Evolutionary conservation across 1,284 basidiomycete genomes (phyloP).

Genomic region (Marasmius oreades): DNA sequence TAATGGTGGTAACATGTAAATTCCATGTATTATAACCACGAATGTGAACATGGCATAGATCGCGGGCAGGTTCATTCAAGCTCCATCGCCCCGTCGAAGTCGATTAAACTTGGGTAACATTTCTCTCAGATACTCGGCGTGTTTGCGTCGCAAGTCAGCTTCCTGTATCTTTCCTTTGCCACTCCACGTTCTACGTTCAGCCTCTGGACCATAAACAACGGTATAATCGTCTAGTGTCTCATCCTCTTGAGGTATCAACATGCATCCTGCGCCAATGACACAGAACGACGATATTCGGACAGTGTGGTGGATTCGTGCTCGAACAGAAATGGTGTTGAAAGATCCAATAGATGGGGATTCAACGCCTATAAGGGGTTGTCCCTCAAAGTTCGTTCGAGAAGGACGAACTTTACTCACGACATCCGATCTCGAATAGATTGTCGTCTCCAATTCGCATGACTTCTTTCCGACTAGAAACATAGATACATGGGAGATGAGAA

Average conservation of each 20-base stretch:
- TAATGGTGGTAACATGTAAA: too few species aligned
- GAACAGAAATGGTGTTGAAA: conserved; percentile 82
- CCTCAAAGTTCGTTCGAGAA: neutral
- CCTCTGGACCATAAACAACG: conserved; percentile 76
- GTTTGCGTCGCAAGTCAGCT: conserved; percentile 79
- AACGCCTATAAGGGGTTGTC: conserved; percentile 50
- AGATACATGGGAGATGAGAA: neutral
- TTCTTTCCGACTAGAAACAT: conserved; percentile 60
- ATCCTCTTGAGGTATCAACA: conserved; percentile 70
- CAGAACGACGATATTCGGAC: conserved; percentile 79
- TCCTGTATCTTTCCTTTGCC: conserved; percentile 84
- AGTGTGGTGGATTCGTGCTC: conserved; percentile 75
- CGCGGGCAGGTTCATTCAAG: conserved; percentile 30
- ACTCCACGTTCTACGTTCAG: conserved; percentile 78
- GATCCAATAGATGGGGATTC: conserved; percentile 83
- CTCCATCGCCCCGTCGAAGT: conserved; percentile 57
- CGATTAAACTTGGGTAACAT: conserved; percentile 88
- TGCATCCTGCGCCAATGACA: conserved; percentile 76
- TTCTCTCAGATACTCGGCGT: conserved; percentile 87
- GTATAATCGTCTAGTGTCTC: conserved; percentile 84
- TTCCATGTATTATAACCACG: too few species aligned
- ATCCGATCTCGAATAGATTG: conserved; percentile 92
- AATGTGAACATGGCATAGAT: too few species aligned
- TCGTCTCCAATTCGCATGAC: conserved; percentile 90
- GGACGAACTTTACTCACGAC: conserved; percentile 51